phyloP scores from a whole-genome alignment of 495 filamentous ascomycete genomes.

The Cercophora samala region DNA sequence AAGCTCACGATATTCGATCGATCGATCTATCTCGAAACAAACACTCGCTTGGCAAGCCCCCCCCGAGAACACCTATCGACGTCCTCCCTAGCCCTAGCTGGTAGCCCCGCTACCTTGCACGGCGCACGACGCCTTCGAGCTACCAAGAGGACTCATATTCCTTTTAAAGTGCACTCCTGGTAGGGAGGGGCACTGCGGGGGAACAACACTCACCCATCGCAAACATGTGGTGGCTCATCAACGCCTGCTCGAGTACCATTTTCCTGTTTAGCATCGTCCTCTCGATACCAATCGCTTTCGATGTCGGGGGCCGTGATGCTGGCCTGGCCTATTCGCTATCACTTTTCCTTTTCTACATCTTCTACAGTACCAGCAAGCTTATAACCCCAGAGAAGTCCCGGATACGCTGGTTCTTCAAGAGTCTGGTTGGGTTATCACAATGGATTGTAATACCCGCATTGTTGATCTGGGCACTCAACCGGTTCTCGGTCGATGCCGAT shows the following conservation, averaged over 20 bases:
- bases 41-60: not conserved
- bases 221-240: constrained; percentile 67
- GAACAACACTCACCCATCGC: constrained; percentile 30
- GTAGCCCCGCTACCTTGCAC: not conserved
- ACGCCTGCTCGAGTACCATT: constrained; percentile 65
- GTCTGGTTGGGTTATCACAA: constrained; percentile 68
- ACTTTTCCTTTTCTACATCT: constrained; percentile 82
- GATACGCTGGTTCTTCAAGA: constrained; percentile 65
- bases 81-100: not conserved
- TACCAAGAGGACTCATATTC: not conserved
- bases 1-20: not conserved
- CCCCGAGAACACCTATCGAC: not conserved
- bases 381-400: constrained; percentile 76
- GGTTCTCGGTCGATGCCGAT: constrained; percentile 83
- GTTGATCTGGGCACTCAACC: constrained; percentile 89
- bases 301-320: constrained; percentile 91
- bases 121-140: not conserved
- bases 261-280: constrained; percentile 87
- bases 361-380: constrained; percentile 76
- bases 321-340: constrained; percentile 89
- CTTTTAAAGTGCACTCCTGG: constrained; percentile 1
- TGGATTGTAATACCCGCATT: constrained; percentile 78
- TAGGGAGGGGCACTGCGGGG: constrained; percentile 1
- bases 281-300: constrained; percentile 91
- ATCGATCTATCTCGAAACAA: not conserved